Evolutionary conservation across 78 protist species (phyloP), one percentile per base, ranked within the genome.

Genomic region (Dictyostelium intermedium): DNA sequence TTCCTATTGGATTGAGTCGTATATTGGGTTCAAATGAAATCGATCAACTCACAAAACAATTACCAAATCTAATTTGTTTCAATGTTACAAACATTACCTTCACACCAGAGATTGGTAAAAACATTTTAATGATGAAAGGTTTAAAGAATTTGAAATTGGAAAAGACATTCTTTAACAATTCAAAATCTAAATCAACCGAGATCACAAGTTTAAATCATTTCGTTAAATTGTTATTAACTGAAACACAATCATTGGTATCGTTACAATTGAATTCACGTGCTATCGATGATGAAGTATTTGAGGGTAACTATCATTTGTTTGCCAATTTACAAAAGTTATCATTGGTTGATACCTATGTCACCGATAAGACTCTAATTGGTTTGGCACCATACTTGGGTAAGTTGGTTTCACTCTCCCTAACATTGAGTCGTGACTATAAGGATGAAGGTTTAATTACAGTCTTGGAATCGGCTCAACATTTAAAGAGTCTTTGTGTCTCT

Each of bases 321-420:
- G 72, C 1, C 1, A 69, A 69, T 5, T 56, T 89, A 14, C 34
- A 5, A 16, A 20, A 27, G 30, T 23, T 89, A 11, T 3, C 30
- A 5, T 39, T 89, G 8, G 8, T 2, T 0, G 43, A 74, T 50
- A 47, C 78, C 14, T 32, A 45, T 7, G 20, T 89, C 30, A 80
- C 85, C 9, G 66, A 78, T 66, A 45, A 60, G 13, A 70, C 87
- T 10, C 14, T 80, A 23, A 47, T 80, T 4, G 74, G 25, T 8
- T 18, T 89, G 5, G 94, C 94, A 11, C 94, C 94, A 4, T 34
- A 89, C n/a, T 14, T 76, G 25, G n/a, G n/a, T 25, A 50, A 77
- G 0, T 18, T 89, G 0, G 14, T 25, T 8, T 37, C 47, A 18
- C 60, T 89, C 11, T 30, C 61, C 7, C 20, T 61, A 11, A 27